A percentile compares a stretch with the other conserved stretches of the same genome.
Conservation (phyloP, 345 rosid genomes). For the Brassica cretica region DNA sequence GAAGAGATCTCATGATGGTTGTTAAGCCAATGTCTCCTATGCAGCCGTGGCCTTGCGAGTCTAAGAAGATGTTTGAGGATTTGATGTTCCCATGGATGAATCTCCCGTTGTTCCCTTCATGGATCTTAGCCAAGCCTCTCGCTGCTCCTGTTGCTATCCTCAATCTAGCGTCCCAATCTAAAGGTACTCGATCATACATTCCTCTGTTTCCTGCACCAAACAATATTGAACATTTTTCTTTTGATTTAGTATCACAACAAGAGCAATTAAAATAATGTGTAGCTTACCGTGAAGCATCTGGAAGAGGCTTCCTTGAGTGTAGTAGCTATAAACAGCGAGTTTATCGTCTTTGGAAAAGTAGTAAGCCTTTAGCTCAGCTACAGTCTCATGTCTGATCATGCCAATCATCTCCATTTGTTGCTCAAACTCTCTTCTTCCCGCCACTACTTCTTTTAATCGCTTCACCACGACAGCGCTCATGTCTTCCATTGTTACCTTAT, state of each 20-base stretch:
- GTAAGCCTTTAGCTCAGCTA: conserved; percentile 84
- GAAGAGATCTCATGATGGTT: conserved; percentile 62
- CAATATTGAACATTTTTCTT: no score
- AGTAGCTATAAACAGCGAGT: conserved; percentile 79
- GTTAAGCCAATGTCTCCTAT: conserved; percentile 70
- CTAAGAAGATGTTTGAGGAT: conserved; percentile 77
- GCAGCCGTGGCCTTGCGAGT: conserved; percentile 58
- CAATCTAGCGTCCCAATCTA: conserved; percentile 75
- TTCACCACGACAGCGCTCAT: conserved; percentile 74
- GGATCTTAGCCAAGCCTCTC: conserved; percentile 70
- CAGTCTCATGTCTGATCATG: conserved; percentile 69
- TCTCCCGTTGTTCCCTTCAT: conserved; percentile 59
- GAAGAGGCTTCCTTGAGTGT: conserved; percentile 67
- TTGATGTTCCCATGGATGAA: conserved; percentile 82
- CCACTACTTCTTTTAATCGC: conserved; percentile 80
- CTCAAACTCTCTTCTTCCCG: conserved; percentile 83
- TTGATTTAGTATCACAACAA: no score
- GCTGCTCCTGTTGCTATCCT: conserved; percentile 73
- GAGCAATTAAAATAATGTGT: neutral
- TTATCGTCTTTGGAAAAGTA: conserved; percentile 90
- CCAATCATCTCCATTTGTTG: conserved; percentile 91
- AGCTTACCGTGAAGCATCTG: conserved; percentile 71
- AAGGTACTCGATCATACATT: conserved; percentile 44
- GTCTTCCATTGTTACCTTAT: conserved; percentile 58
- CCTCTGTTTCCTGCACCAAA: conserved; percentile 45